Percentiles rank a stretch among this genome's conserved stretches.
Conservation (phyloP, 768 basidiomycete species). For the Clathrus columnatus region DNA sequence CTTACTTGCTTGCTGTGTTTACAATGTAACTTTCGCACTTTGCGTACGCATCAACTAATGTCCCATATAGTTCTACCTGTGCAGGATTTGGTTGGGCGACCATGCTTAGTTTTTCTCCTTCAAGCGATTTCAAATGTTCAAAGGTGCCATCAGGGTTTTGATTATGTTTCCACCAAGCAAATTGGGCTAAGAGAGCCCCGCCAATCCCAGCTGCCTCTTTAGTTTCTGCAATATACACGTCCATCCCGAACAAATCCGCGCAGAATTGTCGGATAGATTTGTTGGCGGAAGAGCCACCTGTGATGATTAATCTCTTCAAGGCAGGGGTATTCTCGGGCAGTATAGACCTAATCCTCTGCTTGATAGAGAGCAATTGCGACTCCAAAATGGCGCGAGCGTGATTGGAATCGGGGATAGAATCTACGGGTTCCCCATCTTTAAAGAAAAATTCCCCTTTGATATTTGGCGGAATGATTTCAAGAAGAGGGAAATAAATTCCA, state of each 20-base stretch:
- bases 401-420: constrained; percentile 32
- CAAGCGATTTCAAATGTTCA: constrained; percentile 48
- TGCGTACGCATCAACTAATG: constrained; percentile 43
- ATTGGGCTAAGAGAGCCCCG: constrained; percentile 63
- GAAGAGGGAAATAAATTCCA: constrained; percentile 76
- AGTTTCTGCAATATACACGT: constrained; percentile 58
- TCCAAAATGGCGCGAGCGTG: constrained; percentile 76
- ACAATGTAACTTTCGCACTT: constrained; percentile 48
- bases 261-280: constrained; percentile 62
- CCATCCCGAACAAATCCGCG: constrained; percentile 72
- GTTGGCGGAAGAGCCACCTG: constrained; percentile 74
- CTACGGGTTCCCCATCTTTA: constrained; percentile 23
- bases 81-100: constrained; percentile 49
- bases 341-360: constrained; percentile 60
- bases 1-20: not conserved
- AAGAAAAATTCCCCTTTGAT: constrained; percentile 68
- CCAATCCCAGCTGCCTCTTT: constrained; percentile 68
- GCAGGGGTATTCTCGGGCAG: constrained; percentile 46
- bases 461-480: constrained; percentile 80
- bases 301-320: constrained; percentile 61
- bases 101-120: constrained; percentile 41
- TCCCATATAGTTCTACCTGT: constrained; percentile 41
- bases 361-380: constrained; percentile 78
- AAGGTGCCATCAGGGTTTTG: constrained; percentile 39
- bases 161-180: constrained; percentile 53